These are phyloP conservation scores for Dimocarpus longan DNA, from an alignment of 345 rosid genomes.

Conservation along the genomic window DNA sequence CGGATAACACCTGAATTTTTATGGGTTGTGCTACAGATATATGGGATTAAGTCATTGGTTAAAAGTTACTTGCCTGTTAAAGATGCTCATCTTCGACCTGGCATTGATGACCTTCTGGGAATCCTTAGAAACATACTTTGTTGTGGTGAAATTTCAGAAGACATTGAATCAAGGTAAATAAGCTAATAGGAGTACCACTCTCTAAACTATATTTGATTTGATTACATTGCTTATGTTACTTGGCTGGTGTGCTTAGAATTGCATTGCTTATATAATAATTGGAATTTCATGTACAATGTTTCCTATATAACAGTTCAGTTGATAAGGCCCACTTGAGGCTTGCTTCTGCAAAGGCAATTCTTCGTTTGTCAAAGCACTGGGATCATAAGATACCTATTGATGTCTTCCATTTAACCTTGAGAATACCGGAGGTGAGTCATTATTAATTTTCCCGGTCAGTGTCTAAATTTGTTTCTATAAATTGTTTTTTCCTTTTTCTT, in stretches of 20 bases:
- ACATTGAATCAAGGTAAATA: constrained; percentile 72
- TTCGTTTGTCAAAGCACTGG: constrained; percentile 89
- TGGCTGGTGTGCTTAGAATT: constrained; percentile 7
- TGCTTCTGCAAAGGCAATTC: constrained; percentile 94
- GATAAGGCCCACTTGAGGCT: constrained; percentile 91
- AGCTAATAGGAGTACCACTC: constrained; percentile 1
- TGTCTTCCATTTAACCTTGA: constrained; percentile 72
- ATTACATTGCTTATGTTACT: background rate
- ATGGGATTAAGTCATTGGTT: constrained; percentile 90
- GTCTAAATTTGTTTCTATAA: constrained; percentile 17
- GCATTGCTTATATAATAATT: constrained; percentile 13
- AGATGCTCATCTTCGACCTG: constrained; percentile 92
- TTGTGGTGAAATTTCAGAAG: constrained; percentile 79
- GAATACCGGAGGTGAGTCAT: constrained; percentile 66
- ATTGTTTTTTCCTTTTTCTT: no score
- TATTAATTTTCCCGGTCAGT: background rate
- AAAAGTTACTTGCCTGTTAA: constrained; percentile 91
- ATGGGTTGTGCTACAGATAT: constrained; percentile 50
- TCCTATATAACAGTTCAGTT: constrained; percentile 59
- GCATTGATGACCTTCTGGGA: constrained; percentile 67
- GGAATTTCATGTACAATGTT: constrained; percentile 21
- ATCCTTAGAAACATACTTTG: constrained; percentile 65
- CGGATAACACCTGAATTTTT: constrained; percentile 20
- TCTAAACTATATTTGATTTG: background rate
- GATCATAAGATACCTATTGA: constrained; percentile 86